Evolutionary conservation across 345 rosid species (phyloP), one percentile per base, ranked within the genome.

Genomic region (Aegle marmelos): DNA sequence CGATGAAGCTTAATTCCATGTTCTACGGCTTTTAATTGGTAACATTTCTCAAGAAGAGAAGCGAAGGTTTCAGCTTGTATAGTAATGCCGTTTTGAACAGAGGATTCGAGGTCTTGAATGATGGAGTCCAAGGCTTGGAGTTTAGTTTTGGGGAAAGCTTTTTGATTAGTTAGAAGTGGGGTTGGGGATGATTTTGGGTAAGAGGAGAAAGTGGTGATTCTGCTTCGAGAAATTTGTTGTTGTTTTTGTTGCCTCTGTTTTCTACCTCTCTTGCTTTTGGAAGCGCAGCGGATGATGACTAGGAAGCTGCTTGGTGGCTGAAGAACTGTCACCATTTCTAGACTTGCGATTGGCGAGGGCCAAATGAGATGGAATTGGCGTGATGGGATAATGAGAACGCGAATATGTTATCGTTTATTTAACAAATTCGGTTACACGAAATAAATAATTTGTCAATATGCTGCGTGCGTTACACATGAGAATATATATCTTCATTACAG

Each of bases 1-100:
- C 83, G 82, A 75, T 87, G 95, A 65, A 93, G 81, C 78, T 89
- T 85, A 48, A 83, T 79, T 7, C 93, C 95, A 21, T 84, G 93
- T 28, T 87, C 76, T 60, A 93, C 76, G 28, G 92, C 87, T 68
- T 82, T 73, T 37, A 94, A 78, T 54, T 22, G 82, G 88, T 86
- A 91, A 70, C 98, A 94, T 1, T 89, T 87, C 79, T 91, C 96
- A 16, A 92, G 83, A 9, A 92, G 91, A 13, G 97, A 90, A 36
- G 97, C 86, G 72, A 88, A 91, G 59, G 85, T 89, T 56, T 89
- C 87, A 50, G 88, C 59, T 68, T 91, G 92, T 67, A 92, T 53
- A n/a, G 53, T 30, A 27, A 94, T 84, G 74, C 95, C 91, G 22
- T 88, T 91, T 27, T 73, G 61, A 34, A 81, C 56, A 19, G 93